Percentiles rank a stretch among this genome's conserved stretches.
Conservation (phyloP, 306 rosid genomes). For the Macrotyloma uniflorum region DNA sequence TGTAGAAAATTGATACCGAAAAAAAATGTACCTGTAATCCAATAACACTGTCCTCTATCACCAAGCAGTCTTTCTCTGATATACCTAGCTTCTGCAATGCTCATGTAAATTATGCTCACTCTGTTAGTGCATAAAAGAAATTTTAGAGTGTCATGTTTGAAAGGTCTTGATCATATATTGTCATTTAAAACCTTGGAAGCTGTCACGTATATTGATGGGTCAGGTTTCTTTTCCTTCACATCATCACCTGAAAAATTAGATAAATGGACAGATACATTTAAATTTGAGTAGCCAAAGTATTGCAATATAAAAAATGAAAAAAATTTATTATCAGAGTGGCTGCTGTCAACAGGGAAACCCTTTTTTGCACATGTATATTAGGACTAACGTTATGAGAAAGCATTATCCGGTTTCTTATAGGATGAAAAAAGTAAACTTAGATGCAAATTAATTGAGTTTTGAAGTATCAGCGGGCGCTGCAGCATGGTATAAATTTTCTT, state of each 20-base stretch:
- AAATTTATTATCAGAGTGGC: not conserved
- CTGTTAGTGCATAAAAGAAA: not conserved
- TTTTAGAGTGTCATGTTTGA: not conserved
- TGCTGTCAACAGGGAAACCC: conserved; percentile 6
- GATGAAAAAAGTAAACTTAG: not conserved
- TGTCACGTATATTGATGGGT: conserved; percentile 83
- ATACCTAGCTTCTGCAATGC: conserved; percentile 71
- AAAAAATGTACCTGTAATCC: conserved; percentile 76
- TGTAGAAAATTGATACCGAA: not conserved
- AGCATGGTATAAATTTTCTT: not conserved
- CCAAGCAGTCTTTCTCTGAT: conserved; percentile 70
- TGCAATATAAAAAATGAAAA: not conserved
- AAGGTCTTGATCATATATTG: conserved; percentile 23
- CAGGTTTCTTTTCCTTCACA: conserved; percentile 95
- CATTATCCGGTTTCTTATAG: not conserved
- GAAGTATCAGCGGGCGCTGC: not conserved
- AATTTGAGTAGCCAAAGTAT: not conserved
- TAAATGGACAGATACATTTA: not conserved
- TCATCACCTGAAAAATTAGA: conserved; percentile 76
- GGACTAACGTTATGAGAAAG: conserved; percentile 25
- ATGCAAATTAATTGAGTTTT: conserved; percentile 15
- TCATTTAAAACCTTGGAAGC: conserved; percentile 69
- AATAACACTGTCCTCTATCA: conserved; percentile 90
- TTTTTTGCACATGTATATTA: not conserved
- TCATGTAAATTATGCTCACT: conserved; percentile 36